These are phyloP conservation scores for Macrolepiota fuliginosa DNA, from an alignment of 768 basidiomycete genomes.

Conservation along the genomic window DNA sequence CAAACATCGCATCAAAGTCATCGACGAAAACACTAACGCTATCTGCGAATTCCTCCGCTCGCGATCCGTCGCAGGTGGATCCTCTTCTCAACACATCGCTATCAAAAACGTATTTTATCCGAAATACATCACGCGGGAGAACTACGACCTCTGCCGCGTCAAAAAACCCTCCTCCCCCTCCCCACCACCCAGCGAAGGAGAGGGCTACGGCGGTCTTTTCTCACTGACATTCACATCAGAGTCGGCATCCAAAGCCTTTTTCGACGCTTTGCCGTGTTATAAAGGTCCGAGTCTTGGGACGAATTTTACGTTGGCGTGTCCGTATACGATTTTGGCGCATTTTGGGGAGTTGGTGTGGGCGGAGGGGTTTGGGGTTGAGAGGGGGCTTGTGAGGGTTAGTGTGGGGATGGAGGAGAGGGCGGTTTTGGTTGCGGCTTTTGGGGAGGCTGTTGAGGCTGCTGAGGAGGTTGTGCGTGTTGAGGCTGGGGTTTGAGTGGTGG, in stretches of 20 bases:
- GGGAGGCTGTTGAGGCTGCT: conserved; percentile 68
- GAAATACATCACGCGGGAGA: conserved; percentile 67
- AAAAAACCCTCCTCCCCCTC: conserved; percentile 33
- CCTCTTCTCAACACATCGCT: conserved; percentile 31
- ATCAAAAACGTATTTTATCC: conserved; percentile 91
- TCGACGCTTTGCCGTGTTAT: conserved; percentile 74
- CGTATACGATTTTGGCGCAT: conserved; percentile 92
- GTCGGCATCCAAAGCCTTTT: conserved; percentile 74
- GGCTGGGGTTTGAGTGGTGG: not conserved
- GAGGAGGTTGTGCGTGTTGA: conserved; percentile 35
- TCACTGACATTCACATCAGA: conserved; percentile 77
- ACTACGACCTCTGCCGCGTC: conserved; percentile 72
- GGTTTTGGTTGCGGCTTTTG: conserved; percentile 56
- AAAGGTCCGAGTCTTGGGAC: conserved; percentile 95
- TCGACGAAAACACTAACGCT: conserved; percentile 81
- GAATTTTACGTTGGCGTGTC: conserved; percentile 93
- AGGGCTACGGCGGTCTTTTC: conserved; percentile 86
- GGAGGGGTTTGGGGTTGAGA: conserved; percentile 79
- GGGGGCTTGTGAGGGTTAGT: conserved; percentile 80
- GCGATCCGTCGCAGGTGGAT: conserved; percentile 45
- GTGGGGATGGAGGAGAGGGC: conserved; percentile 84
- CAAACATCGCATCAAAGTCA: conserved; percentile 62
- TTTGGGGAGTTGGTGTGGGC: conserved; percentile 92
- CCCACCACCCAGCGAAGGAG: conserved; percentile 31
- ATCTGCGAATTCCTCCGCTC: conserved; percentile 77